Evolutionary conservation across 768 basidiomycete species (phyloP), one percentile per base, ranked within the genome.

Genomic region (Amanita rubescens): DNA sequence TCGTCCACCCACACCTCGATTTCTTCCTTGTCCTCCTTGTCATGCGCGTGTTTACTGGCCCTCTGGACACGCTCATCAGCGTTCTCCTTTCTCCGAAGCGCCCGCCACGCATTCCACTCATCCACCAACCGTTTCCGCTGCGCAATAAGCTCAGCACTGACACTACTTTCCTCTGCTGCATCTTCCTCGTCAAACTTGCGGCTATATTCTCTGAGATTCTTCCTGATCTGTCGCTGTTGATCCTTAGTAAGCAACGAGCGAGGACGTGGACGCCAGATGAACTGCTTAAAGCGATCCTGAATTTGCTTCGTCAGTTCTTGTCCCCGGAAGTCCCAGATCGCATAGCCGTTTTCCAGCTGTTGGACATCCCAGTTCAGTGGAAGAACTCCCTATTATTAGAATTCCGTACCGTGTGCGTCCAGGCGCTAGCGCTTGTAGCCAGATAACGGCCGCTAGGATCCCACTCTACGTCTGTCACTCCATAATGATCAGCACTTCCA

Each of bases 71-170:
- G 73, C 56, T 81, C 81, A 49, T 83, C 84, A 33, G 75, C 77
- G 52, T 85, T 53, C 59, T 89, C 82, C 58, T 78, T 79, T 65
- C 78, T 82, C 59, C 85, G 84, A 58, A 81, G 77, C 20, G 74
- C 62, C 49, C 95, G 82, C 96, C 96, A 98, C 39, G 95, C 91
- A 70, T 99, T 96, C 96, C 96, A 99, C 71, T 99, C 96, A 63
- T 96, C 91, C 60, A 98, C 87, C 50, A 97, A 78, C 44, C 96
- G 80, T 68, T 90, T 90, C 56, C 96, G 80, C 58, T 84, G 84
- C 15, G 92, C 91, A 59, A 94, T 79, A 22, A 96, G 80, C 70
- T 98, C 96, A 4, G 94, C 93, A 59, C 87, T 94, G 60, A 94
- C 90, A 62, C 87, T 90, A 68, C 86, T 92, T 71, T 95, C 94